A percentile compares a stretch with the other conserved stretches of the same genome.
Evolutionary conservation across 2,329 filamentous ascomycete genomes (phyloP).

Genomic region (Microcyclospora pomicola): DNA sequence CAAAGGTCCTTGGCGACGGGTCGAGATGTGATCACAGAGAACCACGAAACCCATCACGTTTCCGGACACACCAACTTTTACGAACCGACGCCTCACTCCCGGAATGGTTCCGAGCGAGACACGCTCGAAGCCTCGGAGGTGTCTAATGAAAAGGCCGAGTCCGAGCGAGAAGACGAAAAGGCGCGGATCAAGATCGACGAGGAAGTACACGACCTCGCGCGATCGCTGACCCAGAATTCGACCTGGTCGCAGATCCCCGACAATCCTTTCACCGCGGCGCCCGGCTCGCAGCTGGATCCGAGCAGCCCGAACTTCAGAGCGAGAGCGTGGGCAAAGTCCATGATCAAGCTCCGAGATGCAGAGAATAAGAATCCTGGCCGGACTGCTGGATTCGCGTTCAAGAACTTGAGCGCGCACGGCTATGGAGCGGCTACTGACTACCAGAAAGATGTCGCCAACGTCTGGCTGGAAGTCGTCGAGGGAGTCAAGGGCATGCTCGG

Average conservation of each 20-base stretch:
- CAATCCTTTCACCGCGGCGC: conserved; percentile 27
- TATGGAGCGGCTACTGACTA: conserved; percentile 37
- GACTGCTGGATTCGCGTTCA: conserved; percentile 35
- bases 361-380: conserved; percentile 30
- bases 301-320: conserved; percentile 34
- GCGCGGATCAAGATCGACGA: conserved; percentile 4
- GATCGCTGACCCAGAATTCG: conserved; percentile 28
- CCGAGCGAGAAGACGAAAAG: conserved; percentile 13
- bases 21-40: conserved; percentile 1
- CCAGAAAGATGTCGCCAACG: conserved; percentile 37
- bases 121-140: conserved; percentile 1
- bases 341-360: conserved; percentile 32
- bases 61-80: background rate
- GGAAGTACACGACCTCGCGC: conserved; percentile 29
- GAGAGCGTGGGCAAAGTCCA: conserved; percentile 35
- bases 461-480: conserved; percentile 29
- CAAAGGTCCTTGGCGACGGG: conserved; percentile 6
- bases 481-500: conserved; percentile 23
- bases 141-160: conserved; percentile 6
- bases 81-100: background rate
- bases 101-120: conserved; percentile 1
- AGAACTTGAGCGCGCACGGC: conserved; percentile 34
- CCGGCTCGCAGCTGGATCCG: conserved; percentile 33
- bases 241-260: conserved; percentile 24
- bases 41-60: background rate